These are phyloP conservation scores for Chaetomiaceae sp. DNA, from an alignment of 2,329 filamentous ascomycete genomes.

Conservation along the genomic window DNA sequence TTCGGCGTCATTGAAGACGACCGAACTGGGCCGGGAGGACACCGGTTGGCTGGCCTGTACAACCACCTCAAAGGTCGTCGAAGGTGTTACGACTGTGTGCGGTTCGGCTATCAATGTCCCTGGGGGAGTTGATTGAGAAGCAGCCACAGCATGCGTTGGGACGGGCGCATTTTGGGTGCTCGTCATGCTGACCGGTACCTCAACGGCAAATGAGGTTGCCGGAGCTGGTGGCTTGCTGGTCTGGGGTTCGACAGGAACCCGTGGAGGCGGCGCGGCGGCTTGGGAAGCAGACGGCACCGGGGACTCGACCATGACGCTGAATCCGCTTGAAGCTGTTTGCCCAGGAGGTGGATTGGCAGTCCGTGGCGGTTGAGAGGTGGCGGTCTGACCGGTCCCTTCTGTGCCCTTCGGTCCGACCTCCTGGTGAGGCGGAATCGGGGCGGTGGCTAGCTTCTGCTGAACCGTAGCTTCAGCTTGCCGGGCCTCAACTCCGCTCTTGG, in stretches of 20 bases:
- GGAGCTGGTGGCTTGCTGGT: background rate
- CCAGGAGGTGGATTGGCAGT: background rate
- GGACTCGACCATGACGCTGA: slow-evolving; percentile 4
- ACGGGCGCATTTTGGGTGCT: background rate
- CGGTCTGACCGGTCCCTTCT: background rate
- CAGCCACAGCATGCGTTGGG: background rate
- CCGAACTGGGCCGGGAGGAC: background rate
- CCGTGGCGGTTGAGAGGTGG: background rate
- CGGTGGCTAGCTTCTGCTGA: background rate
- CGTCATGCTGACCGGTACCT: background rate
- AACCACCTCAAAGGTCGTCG: background rate
- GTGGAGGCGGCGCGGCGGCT: background rate
- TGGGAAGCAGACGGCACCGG: background rate
- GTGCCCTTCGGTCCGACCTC: background rate
- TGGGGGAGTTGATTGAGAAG: background rate
- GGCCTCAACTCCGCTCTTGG: background rate
- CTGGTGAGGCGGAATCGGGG: background rate
- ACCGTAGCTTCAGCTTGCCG: background rate
- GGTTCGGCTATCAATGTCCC: background rate
- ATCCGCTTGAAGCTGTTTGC: background rate
- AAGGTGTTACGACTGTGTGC: too few relatives aligned
- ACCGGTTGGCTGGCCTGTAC: background rate
- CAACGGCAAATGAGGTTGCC: background rate
- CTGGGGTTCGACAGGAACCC: background rate
- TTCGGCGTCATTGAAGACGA: background rate